Evolutionary conservation across 2,329 filamentous ascomycete genomes (phyloP).

Genomic region (Stachybotrys chlorohalonatus): DNA sequence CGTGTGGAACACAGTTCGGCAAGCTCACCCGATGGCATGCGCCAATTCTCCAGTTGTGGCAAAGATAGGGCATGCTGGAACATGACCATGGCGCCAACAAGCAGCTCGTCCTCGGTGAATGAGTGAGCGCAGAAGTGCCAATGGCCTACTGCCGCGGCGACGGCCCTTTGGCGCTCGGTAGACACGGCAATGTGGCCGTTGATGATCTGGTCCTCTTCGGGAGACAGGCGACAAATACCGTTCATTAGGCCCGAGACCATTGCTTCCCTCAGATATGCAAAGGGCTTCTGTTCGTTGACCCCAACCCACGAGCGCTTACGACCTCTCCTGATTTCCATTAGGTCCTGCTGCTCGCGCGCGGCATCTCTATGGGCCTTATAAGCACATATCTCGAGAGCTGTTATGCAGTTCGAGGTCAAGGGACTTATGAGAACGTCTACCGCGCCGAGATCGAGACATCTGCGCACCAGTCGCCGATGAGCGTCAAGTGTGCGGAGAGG

Average conservation of each 20-base stretch:
- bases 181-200: slow-evolving; percentile 60
- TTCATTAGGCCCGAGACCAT: slow-evolving; percentile 92
- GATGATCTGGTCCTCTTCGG: slow-evolving; percentile 52
- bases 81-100: slow-evolving; percentile 79
- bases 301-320: slow-evolving; percentile 90
- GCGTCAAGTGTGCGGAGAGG: slow-evolving; percentile 15
- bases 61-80: slow-evolving; percentile 78
- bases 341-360: slow-evolving; percentile 60
- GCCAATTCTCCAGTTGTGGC: slow-evolving; percentile 74
- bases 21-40: slow-evolving; percentile 63
- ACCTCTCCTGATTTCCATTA: slow-evolving; percentile 63
- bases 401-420: slow-evolving; percentile 62
- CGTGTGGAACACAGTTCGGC: neutral
- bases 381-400: slow-evolving; percentile 71
- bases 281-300: slow-evolving; percentile 74
- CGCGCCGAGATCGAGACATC: slow-evolving; percentile 78
- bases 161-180: slow-evolving; percentile 51
- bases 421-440: slow-evolving; percentile 79
- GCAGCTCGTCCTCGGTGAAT: slow-evolving; percentile 81
- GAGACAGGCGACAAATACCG: slow-evolving; percentile 68
- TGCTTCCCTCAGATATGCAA: slow-evolving; percentile 80
- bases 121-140: slow-evolving; percentile 90
- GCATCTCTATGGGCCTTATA: slow-evolving; percentile 76
- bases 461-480: slow-evolving; percentile 43
- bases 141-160: slow-evolving; percentile 61